Evolutionary conservation across 2,329 filamentous ascomycete genomes (phyloP).

Genomic region (Colletotrichum tabaci): DNA sequence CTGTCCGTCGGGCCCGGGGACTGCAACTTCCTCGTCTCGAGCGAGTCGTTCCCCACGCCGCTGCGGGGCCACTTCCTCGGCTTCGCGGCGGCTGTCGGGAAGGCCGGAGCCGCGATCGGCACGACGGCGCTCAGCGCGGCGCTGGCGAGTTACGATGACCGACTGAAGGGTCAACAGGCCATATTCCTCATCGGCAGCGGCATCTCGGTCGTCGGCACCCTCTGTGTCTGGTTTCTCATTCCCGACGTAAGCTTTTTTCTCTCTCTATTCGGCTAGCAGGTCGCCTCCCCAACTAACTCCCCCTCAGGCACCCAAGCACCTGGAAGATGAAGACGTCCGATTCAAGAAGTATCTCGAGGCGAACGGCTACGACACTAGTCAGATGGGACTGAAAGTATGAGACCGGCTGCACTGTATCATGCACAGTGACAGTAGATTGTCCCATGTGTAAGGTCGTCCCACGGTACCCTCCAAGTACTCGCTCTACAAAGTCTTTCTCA

Average conservation of each 20-base stretch:
- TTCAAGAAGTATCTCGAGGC: constrained; percentile 44
- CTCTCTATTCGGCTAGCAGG: too few species aligned
- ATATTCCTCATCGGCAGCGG: constrained; percentile 49
- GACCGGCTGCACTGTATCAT: too few species aligned
- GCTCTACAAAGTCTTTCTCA: neutral
- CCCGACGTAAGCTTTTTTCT: constrained; percentile 38
- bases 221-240: constrained; percentile 48
- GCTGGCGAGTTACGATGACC: constrained; percentile 41
- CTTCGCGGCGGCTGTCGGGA: constrained; percentile 64
- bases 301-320: constrained; percentile 41
- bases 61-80: constrained; percentile 66
- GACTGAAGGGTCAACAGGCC: constrained; percentile 46
- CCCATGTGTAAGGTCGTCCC: too few species aligned
- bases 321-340: constrained; percentile 45
- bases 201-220: constrained; percentile 46
- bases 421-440: neutral
- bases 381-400: constrained; percentile 42
- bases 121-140: constrained; percentile 50
- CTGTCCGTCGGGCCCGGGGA: constrained; percentile 64
- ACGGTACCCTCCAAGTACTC: too few species aligned
- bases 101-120: constrained; percentile 66
- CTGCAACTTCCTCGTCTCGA: constrained; percentile 64
- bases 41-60: constrained; percentile 65
- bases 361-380: constrained; percentile 44
- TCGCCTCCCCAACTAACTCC: neutral